Base-by-base conservation (phyloP, 768 basidiomycete species). In the Pisolithus marmoratus region DNA sequence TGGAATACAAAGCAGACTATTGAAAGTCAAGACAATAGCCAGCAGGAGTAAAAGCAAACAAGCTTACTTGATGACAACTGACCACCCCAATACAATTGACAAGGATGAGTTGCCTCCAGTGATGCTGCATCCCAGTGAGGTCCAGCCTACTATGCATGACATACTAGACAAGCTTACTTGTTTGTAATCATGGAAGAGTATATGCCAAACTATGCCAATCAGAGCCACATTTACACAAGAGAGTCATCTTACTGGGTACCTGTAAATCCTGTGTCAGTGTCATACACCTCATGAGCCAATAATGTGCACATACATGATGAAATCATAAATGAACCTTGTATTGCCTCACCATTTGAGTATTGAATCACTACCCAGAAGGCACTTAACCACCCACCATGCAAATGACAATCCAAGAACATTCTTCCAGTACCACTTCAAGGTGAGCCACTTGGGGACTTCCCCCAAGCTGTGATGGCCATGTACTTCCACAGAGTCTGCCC, bases 401-500 rank as follows among this genome's bases (percentile, higher is more conserved):
- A 87, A 60, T 3, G 83, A 87, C 47, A 96, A 81, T 1, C 89
- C 92, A 3, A 77, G 62, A 23, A 95, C 67, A 19, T 78, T 76
- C 36, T 74, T 67, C 74, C 94, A 88, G 64, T 97, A 98, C 41
- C 88, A 81, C 61, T 77, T 84, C 38, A 95, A 54, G 57, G 94
- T 74, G 23, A 96, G 76, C 65, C 66, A 55, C 63, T 94, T 91
- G 0, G 93, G 93, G 50, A 90, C 77, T 42, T 78, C 64, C 59
- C 82, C 87, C 89, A 94, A 93, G 1, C 77, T 83, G 67, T 77
- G 93, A 15, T 81, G 73, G 12, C 74, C 74, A 1, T n/a, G n/a
- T n/a, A n/a, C n/a, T n/a, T n/a, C n/a, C n/a, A n/a, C n/a, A 92
- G 90, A 60, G 94, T 90, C 26, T 83, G 76, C 86, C 94, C 91